Evolutionary conservation across 306 rosid species (phyloP).

Genomic region (Cercis canadensis): DNA sequence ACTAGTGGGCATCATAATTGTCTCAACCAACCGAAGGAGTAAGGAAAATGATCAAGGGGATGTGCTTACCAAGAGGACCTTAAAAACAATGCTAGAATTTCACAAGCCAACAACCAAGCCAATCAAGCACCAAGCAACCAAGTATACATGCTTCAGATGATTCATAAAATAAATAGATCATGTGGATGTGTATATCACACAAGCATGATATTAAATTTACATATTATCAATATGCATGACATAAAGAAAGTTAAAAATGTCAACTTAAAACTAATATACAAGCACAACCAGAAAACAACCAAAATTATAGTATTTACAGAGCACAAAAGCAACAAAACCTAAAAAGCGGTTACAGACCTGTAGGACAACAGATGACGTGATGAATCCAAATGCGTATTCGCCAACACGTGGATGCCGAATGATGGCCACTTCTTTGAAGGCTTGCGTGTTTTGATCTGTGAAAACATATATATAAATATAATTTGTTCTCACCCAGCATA

Average conservation of each 20-base stretch:
- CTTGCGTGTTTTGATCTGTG: conserved; percentile 88
- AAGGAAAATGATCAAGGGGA: too few relatives aligned
- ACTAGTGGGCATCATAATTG: background rate
- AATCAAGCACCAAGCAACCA: background rate
- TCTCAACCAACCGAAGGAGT: background rate
- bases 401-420: conserved; percentile 94
- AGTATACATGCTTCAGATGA: background rate
- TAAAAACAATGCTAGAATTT: background rate
- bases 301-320: background rate
- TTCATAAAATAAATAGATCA: background rate
- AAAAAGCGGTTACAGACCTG: conserved; percentile 60
- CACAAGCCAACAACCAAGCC: background rate
- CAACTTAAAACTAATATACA: too few relatives aligned
- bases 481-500: conserved; percentile 24
- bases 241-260: background rate
- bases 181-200: conserved; percentile 5
- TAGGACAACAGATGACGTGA: conserved; percentile 78
- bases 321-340: background rate
- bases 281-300: conserved; percentile 11
- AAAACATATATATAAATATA: conserved; percentile 1
- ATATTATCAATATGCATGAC: background rate
- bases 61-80: too few relatives aligned
- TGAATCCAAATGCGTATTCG: conserved; percentile 94
- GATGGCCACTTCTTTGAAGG: conserved; percentile 95
- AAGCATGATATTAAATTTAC: conserved; percentile 19